Conservation (phyloP, 345 rosid species). For the Psidium guajava region DNA sequence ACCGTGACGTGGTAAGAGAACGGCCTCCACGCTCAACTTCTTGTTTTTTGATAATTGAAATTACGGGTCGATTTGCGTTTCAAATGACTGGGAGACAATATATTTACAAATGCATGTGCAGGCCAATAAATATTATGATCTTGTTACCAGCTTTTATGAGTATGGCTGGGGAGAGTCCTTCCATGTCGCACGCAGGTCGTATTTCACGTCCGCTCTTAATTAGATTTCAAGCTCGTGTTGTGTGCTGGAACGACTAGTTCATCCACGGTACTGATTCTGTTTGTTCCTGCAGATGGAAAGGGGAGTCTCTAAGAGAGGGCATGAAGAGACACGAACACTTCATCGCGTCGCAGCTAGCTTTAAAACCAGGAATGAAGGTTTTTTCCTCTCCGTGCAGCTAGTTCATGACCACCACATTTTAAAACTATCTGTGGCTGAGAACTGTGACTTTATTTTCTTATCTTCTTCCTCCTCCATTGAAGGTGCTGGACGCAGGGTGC, state of each 20-base stretch:
- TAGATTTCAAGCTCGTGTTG: neutral
- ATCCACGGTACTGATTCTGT: neutral
- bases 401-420: neutral
- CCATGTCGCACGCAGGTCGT: conserved; percentile 89
- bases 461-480: neutral
- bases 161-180: conserved; percentile 99
- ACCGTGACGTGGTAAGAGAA: conserved; percentile 72
- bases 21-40: too few species aligned
- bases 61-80: too few species aligned
- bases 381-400: neutral
- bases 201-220: neutral
- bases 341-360: conserved; percentile 80
- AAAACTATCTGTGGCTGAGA: neutral
- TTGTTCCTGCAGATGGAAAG: conserved; percentile 49
- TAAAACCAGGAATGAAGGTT: conserved; percentile 90
- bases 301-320: conserved; percentile 86
- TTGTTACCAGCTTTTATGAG: conserved; percentile 92
- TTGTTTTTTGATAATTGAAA: too few species aligned
- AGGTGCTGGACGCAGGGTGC: conserved; percentile 98
- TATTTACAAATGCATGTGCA: conserved; percentile 10
- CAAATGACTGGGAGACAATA: too few species aligned
- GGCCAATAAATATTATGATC: conserved; percentile 95
- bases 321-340: conserved; percentile 96
- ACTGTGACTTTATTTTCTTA: neutral
- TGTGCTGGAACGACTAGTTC: neutral